These are phyloP conservation scores for Acanthamoeba quina DNA, from an alignment of 208 protist genomes.

Conservation along the genomic window DNA sequence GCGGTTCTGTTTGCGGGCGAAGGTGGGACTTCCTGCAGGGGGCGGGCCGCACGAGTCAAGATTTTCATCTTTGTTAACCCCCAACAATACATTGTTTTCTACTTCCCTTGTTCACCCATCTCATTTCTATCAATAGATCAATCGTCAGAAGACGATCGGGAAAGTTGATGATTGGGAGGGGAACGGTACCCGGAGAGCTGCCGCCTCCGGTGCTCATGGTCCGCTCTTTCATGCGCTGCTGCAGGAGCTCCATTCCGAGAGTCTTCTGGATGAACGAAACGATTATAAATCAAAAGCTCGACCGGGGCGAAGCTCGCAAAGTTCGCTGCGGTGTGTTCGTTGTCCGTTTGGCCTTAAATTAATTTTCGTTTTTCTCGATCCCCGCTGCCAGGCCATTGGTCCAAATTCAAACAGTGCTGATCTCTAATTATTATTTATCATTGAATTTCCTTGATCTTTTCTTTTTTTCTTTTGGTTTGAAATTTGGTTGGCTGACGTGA, in stretches of 20 bases:
- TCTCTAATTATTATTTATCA: too few relatives aligned
- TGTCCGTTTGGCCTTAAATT: background rate
- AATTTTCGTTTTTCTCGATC: background rate
- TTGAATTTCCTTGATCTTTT: too few relatives aligned
- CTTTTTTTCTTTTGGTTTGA: too few relatives aligned
- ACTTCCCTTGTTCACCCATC: too few relatives aligned
- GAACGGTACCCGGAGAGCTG: background rate
- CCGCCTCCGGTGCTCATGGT: background rate
- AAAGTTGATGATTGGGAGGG: background rate
- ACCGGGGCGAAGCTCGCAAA: background rate
- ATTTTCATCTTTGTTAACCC: too few relatives aligned
- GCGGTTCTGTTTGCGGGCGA: background rate
- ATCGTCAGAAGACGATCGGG: background rate
- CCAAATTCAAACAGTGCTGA: background rate
- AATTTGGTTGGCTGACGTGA: too few relatives aligned
- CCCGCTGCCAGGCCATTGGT: background rate
- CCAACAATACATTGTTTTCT: too few relatives aligned
- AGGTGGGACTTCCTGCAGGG: background rate
- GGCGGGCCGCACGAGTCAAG: background rate
- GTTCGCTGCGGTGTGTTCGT: background rate
- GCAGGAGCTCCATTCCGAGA: conserved; percentile 13
- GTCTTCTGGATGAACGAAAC: background rate
- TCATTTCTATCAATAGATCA: too few relatives aligned
- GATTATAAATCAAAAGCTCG: background rate
- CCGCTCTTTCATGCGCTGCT: conserved; percentile 44